phyloP scores from a whole-genome alignment of 345 rosid genomes.

The Adansonia digitata region DNA sequence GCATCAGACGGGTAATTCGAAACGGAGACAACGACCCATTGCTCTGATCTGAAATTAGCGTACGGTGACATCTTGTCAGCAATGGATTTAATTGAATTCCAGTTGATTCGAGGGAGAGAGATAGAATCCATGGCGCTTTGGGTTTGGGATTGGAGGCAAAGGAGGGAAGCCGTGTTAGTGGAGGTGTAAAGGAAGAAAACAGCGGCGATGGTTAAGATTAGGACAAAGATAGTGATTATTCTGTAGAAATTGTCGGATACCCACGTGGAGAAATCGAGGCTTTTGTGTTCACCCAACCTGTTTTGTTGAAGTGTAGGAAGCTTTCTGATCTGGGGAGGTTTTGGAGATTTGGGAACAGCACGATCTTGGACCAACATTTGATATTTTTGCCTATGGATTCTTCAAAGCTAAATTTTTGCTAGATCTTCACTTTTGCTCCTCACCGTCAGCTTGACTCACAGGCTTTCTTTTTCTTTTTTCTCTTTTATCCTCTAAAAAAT shows the following conservation, averaged over 20 bases:
- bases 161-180: conserved; percentile 60
- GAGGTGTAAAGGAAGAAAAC: conserved; percentile 67
- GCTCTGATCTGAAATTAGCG: conserved; percentile 66
- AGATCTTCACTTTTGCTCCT: conserved; percentile 10
- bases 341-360: conserved; percentile 37
- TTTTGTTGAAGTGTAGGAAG: conserved; percentile 41
- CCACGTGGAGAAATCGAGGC: conserved; percentile 83
- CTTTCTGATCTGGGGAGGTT: conserved; percentile 44
- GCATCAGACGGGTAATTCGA: conserved; percentile 67
- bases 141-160: conserved; percentile 56
- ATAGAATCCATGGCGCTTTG: conserved; percentile 45
- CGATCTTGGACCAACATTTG: conserved; percentile 93
- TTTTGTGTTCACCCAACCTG: conserved; percentile 57
- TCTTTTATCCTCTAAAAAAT: background rate
- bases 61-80: conserved; percentile 64
- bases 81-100: conserved; percentile 52
- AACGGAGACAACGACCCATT: conserved; percentile 86
- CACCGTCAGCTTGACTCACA: conserved; percentile 2
- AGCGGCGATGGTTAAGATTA: conserved; percentile 50
- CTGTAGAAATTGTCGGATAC: conserved; percentile 57
- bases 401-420: background rate
- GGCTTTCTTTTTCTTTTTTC: background rate
- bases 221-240: conserved; percentile 37
- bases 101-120: conserved; percentile 62
- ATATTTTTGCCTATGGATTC: background rate